Evolutionary conservation across 2,329 filamentous ascomycete genomes (phyloP).

Genomic region (Cercospora berteroae): DNA sequence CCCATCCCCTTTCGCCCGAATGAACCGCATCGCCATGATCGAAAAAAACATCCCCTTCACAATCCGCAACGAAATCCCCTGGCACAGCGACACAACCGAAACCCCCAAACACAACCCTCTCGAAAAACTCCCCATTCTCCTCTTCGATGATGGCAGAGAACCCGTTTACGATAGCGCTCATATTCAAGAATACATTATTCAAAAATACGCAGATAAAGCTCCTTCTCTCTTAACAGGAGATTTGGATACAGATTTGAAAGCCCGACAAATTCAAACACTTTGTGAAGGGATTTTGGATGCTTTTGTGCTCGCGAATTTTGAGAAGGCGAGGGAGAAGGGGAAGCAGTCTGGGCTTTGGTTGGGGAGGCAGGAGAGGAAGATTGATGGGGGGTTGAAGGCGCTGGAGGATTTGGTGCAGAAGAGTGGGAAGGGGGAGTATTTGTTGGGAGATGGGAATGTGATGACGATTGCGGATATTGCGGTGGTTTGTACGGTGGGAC

Average conservation of each 20-base stretch:
- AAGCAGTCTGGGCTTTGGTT: slow-evolving; percentile 18
- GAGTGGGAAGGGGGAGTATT: slow-evolving; percentile 9
- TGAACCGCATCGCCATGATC: slow-evolving; percentile 25
- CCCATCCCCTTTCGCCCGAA: slow-evolving; percentile 25
- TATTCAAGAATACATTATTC: slow-evolving; percentile 26
- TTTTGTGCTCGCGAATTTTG: slow-evolving; percentile 23
- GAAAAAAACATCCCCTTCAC: slow-evolving; percentile 23
- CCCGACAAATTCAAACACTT: slow-evolving; percentile 20
- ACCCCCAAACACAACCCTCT: slow-evolving; percentile 25
- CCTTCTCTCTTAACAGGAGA: slow-evolving; percentile 22
- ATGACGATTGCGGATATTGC: slow-evolving; percentile 28
- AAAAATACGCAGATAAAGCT: slow-evolving; percentile 18
- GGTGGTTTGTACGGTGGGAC: slow-evolving; percentile 23
- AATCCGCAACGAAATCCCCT: slow-evolving; percentile 21
- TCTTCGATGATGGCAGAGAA: slow-evolving; percentile 21
- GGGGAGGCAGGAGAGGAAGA: slow-evolving; percentile 22
- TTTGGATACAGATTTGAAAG: slow-evolving; percentile 19
- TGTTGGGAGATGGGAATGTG: slow-evolving; percentile 13
- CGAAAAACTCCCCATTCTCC: slow-evolving; percentile 26
- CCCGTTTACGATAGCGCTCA: slow-evolving; percentile 26
- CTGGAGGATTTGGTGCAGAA: slow-evolving; percentile 17
- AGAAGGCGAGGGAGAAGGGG: slow-evolving; percentile 16
- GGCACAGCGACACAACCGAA: slow-evolving; percentile 21
- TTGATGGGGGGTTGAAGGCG: slow-evolving; percentile 21
- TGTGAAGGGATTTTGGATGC: slow-evolving; percentile 25